Evolutionary conservation across 2,329 filamentous ascomycete species (phyloP), one percentile per base, ranked within the genome.

Genomic region (Beauveria medogensis): DNA sequence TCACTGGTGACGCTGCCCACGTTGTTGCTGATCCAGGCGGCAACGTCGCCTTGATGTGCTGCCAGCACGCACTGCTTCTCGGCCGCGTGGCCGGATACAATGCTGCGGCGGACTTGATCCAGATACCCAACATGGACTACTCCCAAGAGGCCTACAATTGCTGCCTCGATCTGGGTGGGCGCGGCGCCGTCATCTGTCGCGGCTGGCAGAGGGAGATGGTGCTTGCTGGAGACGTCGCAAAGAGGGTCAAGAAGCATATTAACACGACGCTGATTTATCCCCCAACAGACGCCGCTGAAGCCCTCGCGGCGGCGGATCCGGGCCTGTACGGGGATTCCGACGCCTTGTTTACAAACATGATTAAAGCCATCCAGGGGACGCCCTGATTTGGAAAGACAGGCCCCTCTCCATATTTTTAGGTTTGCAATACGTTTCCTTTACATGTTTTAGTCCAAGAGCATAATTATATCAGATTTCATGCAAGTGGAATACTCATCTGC

Each of bases 61-160:
- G 75, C 60, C 74, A 77, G 63, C 74, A 77, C 55, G 75, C 74
- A 2, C 54, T 70, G 18, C 46, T 64, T 1, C 67, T 76, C 1
- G 75, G 74, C 3, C 72, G 73, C 1, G 60, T 70, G 2, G 67
- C 71, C 0, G 71, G 73, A 0, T 59, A 75, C 47, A 74, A 74
- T 60, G 70, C 71, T 1, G 70, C 71, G 1, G 71, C 71, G 3
- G 69, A 73, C 28, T 61, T 77, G 0, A 67, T 77, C 0, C 63
- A 62, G 1, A 60, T 69, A 14, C 53, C 67, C 0, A 55, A 63
- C 2, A 43, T 67, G 1, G 28, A 63, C 0, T 77, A 75, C 60
- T 59, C 60, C 0, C 74, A 77, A 58, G 34, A 65, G 1, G 59
- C 50, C 0, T 76, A 76, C 28, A 62, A 61, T 0, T 70, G 65